Evolutionary conservation across 768 basidiomycete species (phyloP), one percentile per base, ranked within the genome.

Genomic region (Hortiboletus flavorubellus): DNA sequence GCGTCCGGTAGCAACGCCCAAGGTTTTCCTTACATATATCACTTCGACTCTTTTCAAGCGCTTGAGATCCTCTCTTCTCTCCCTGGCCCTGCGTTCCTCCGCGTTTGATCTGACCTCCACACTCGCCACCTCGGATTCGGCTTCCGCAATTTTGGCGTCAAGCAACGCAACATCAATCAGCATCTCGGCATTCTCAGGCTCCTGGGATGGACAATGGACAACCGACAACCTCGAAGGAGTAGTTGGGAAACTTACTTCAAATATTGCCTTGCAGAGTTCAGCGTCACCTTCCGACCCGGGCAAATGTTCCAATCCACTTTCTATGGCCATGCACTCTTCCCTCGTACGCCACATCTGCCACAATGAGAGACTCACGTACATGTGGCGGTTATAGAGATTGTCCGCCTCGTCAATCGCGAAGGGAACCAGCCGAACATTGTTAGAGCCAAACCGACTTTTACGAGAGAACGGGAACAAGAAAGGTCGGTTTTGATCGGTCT

Each of bases 351-450:
- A 98, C 84, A 95, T 92, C 75, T 99, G 97, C 75, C 85, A 84
- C 16, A 98, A 74, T 23, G 93, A 83, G 48, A 95, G 76, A 46
- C 91, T 89, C 55, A 98, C 79, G 65, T 97, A 88, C 84, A 96
- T 88, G 67, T 98, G 93, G 59, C 82, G 83, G 59, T 84, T 82
- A 69, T 95, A 98, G 42, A 99, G 79, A 49, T 82, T 84, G 70
- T 96, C 93, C 1, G 97, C 97, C 69, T 99, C 97, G 43, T 93
- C 93, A 55, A 99, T 93, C 5, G 94, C 93, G 69, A 88, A 94
- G 2, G 97, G 97, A 4, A 98, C 91, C n/a, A 91, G 76, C 40
- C 82, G 80, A 23, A 77, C 78, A 54, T 85, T 80, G 47, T 81
- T 79, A 44, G 67, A 54, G 30, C 82, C 76, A 50, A 77, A 76